A percentile compares a stretch with the other conserved stretches of the same genome.
These are phyloP conservation scores for Suillus spraguei DNA, from an alignment of 768 basidiomycete species.

Conservation along the genomic window DNA sequence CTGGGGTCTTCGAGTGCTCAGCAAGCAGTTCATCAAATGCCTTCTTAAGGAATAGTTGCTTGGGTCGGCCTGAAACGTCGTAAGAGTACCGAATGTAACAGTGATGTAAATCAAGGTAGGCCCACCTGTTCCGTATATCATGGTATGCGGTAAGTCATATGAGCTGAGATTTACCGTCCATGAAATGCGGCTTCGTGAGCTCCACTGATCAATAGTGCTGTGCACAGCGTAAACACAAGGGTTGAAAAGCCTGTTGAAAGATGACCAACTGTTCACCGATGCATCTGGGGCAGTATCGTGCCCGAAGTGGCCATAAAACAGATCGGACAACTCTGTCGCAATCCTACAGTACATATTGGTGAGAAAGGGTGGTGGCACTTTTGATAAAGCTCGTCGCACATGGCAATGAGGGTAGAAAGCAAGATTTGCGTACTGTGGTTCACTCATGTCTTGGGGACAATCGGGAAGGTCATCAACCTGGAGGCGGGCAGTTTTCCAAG, in stretches of 20 bases:
- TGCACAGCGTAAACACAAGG: background rate
- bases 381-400: background rate
- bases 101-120: background rate
- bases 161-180: background rate
- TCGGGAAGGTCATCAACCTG: conserved; percentile 40
- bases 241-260: background rate
- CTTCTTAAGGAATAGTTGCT: background rate
- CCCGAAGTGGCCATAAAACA: conserved; percentile 7
- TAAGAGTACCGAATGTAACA: background rate
- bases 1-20: background rate
- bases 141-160: background rate
- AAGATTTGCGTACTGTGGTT: conserved; percentile 48
- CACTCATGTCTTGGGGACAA: conserved; percentile 46
- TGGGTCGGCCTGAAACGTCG: background rate
- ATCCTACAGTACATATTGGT: background rate
- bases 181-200: background rate
- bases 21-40: background rate
- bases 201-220: background rate
- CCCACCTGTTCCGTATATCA: background rate
- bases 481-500: conserved; percentile 43
- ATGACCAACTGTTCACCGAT: background rate
- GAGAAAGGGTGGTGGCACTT: background rate
- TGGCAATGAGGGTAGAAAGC: conserved; percentile 31
- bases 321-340: conserved; percentile 6
- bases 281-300: conserved; percentile 4